Base-by-base conservation (phyloP, 2,329 filamentous ascomycete species). In the Aspergillus ochraceus region DNA sequence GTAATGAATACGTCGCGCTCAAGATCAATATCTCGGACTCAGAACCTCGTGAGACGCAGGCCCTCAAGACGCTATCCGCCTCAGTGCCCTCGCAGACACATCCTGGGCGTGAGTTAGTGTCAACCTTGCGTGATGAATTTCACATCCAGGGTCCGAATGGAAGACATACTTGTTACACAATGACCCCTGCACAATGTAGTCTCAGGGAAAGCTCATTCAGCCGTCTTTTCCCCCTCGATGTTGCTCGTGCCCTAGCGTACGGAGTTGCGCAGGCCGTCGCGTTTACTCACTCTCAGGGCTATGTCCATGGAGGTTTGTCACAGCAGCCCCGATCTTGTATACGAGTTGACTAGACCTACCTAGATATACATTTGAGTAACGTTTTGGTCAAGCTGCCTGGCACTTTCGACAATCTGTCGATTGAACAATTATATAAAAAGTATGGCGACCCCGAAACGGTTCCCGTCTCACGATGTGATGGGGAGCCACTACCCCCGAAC, bases 281-380 rank as follows among this genome's bases (percentile, higher is more conserved):
- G 6, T 71, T 72, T 58, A 60, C 68, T 2, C 68, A 72, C 62
- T 63, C 63, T 5, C 60, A 66, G 64, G 70, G 67, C 12, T 68
- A 68, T 56, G 66, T 68, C 32, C 68, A 75, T 60, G 68, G 67
- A 64, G 69, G 70, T 72, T 52, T 64, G 68, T 56, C 6, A 29
- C 26, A 29, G 6, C 6, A 29, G 26, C 8, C 26, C 26, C 6
- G 8, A 29, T 9, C 26, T 29, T 29, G 26, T 29, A 29, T 29
- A 29, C 26, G 26, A 29, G 6, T 29, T 29, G 26, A 29, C 26
- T 29, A 9, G 26, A 29, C 26, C 26, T 9, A 29, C 8, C 8
- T 64, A 73, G 69, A 74, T 60, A 60, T 76, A n/a, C 70, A 72
- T 60, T 61, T 75, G 3, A 55, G 58, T 30, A 76, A 73, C 12